Percentiles rank a stretch among this genome's conserved stretches.
These are phyloP conservation scores for Suillus paluster DNA, from an alignment of 768 basidiomycete species.

Conservation along the genomic window DNA sequence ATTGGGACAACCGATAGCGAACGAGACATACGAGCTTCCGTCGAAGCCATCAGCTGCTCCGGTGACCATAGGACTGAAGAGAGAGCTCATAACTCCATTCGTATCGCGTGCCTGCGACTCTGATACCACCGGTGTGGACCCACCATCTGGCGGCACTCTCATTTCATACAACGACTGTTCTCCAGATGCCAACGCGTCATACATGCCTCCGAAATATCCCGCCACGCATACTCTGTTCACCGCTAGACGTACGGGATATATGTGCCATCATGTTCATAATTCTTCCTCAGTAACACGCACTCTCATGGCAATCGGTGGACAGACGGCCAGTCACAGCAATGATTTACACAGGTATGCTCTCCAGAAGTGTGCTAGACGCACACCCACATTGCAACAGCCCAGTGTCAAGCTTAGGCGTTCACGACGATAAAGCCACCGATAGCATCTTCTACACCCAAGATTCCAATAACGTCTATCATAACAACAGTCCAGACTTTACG, in stretches of 20 bases:
- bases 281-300: not conserved
- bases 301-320: not conserved
- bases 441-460: not conserved
- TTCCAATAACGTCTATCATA: too few species aligned
- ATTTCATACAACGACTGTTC: constrained; percentile 4
- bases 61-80: constrained; percentile 15
- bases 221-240: not conserved
- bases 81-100: constrained; percentile 3
- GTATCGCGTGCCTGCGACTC: not conserved
- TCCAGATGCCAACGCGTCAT: too few species aligned
- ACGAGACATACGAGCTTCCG: constrained; percentile 26
- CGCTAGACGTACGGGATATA: too few species aligned
- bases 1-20: constrained; percentile 20
- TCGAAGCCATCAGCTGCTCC: constrained; percentile 2
- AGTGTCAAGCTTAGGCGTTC: not conserved
- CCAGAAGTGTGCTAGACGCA: not conserved
- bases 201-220: not conserved
- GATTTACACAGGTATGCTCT: not conserved
- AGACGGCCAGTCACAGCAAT: not conserved
- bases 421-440: not conserved
- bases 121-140: constrained; percentile 10
- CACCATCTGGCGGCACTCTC: constrained; percentile 31
- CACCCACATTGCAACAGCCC: not conserved
- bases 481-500: too few species aligned
- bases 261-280: too few species aligned